Percentiles rank a stretch among this genome's conserved stretches.
Conservation (phyloP, 129 eudicot genomes). For the Arctium minus region DNA sequence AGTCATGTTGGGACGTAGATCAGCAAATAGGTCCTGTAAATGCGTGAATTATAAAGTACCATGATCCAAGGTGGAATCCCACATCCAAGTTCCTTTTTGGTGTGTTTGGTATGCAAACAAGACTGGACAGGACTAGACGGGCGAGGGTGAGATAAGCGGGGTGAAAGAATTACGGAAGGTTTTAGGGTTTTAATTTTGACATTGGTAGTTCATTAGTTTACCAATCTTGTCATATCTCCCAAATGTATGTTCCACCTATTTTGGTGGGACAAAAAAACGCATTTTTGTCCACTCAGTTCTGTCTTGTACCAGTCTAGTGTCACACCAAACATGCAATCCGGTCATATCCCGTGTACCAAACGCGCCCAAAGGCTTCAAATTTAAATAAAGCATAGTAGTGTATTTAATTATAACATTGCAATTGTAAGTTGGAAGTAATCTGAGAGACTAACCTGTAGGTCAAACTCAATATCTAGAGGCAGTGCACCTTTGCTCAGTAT, state of each 20-base stretch:
- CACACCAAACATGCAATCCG: no score
- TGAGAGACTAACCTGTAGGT: conserved; percentile 74
- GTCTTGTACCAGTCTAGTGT: no score
- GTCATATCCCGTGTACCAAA: not conserved
- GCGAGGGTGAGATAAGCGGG: no score
- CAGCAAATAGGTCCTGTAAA: conserved; percentile 84
- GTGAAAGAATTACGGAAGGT: not conserved
- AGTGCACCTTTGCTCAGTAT: conserved; percentile 75
- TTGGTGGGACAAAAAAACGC: no score
- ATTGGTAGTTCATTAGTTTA: not conserved
- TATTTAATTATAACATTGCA: not conserved
- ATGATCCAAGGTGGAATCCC: not conserved
- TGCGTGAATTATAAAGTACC: not conserved
- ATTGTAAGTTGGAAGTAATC: not conserved
- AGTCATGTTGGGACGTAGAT: conserved; percentile 82
- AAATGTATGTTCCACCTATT: no score
- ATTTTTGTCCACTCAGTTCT: no score
- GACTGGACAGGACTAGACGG: no score
- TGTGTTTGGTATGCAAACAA: not conserved
- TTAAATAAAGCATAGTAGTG: not conserved
- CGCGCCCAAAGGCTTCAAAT: not conserved
- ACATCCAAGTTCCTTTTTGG: not conserved
- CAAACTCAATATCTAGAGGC: conserved; percentile 95
- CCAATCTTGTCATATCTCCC: not conserved
- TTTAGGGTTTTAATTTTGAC: not conserved